Base-by-base conservation (phyloP, 768 basidiomycete species). In the Agrocybe pediades region DNA sequence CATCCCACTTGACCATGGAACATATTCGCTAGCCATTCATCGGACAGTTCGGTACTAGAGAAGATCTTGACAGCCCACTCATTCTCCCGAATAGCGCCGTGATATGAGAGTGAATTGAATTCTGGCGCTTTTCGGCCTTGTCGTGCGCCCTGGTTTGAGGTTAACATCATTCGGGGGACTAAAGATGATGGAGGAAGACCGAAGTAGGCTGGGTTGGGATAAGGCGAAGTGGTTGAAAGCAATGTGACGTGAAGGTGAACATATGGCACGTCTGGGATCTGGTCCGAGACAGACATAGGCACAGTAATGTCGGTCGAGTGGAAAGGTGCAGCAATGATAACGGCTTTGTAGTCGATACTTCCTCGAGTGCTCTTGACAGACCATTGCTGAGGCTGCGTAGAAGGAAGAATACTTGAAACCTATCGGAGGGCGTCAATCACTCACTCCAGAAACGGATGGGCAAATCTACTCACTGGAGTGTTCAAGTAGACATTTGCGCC, bases 41-140 rank as follows among this genome's bases (percentile, higher is more conserved):
- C 86, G 40, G 78, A 77, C 39, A 94, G 68, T 17, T 71, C 65
- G 26, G 83, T 66, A 61, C 83, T 74, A 2, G 91, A 94, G 66
- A 95, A 95, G 42, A 97, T 90, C 74, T 97, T 98, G 50, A 95
- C 92, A 9, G 79, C 78, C 81, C 87, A 92, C 63, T 82, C 81
- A 27, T 74, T 74, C 25, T 81, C 75, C 42, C 71, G 71, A 17
- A 86, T 70, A 36, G 68, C 71, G 2, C 87, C 86, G 57, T 88
- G 90, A 70, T 95, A 97, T 8, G 86, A 86, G 39, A 97, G 69
- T 0, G 91, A 93, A 62, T 92, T 92, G 74, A 98, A 97, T 55
- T 90, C 86, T 1, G 94, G 90, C 49, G 79, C 78, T 16, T 74
- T 74, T 27, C 82, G 72, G 24, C 64, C 60, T 24, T 47, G 47